Percentiles rank a stretch among this genome's conserved stretches.
Evolutionary conservation across 257 asterid genomes (phyloP).

Genomic region (Sherardia arvensis): DNA sequence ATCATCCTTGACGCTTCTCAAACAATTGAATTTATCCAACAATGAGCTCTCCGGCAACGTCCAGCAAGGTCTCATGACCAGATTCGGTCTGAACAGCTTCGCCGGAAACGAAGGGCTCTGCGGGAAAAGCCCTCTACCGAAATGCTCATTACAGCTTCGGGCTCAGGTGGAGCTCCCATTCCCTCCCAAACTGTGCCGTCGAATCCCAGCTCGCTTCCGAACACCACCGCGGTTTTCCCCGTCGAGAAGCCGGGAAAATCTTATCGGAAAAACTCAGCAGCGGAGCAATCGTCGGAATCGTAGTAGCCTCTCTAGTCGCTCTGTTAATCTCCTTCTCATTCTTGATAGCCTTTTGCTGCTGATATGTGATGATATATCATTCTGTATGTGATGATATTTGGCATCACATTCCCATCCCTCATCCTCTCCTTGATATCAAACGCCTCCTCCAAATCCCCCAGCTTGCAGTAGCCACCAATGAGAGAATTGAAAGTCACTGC

Average conservation of each 20-base stretch:
- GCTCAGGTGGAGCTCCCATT: slow-evolving; percentile 6
- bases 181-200: slow-evolving; percentile 47
- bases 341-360: slow-evolving; percentile 35
- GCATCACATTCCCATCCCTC: too few species aligned
- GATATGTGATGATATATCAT: too few species aligned
- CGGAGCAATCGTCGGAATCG: slow-evolving; percentile 50
- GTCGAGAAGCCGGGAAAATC: slow-evolving; percentile 17
- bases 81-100: slow-evolving; percentile 40
- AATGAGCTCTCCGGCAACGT: slow-evolving; percentile 51
- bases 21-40: slow-evolving; percentile 50
- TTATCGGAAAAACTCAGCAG: slow-evolving; percentile 28
- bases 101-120: slow-evolving; percentile 73
- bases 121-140: slow-evolving; percentile 35
- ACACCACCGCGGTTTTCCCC: slow-evolving; percentile 15
- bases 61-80: slow-evolving; percentile 20
- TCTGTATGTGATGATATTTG: too few species aligned
- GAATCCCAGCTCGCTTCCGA: slow-evolving; percentile 50
- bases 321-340: slow-evolving; percentile 29
- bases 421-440: too few species aligned
- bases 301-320: slow-evolving; percentile 30
- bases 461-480: too few species aligned
- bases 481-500: too few species aligned
- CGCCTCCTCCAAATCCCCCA: too few species aligned
- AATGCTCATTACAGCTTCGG: slow-evolving; percentile 31
- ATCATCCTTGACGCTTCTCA: slow-evolving; percentile 37